Evolutionary conservation across 2,329 filamentous ascomycete species (phyloP).

Genomic region (Claviceps capensis): DNA sequence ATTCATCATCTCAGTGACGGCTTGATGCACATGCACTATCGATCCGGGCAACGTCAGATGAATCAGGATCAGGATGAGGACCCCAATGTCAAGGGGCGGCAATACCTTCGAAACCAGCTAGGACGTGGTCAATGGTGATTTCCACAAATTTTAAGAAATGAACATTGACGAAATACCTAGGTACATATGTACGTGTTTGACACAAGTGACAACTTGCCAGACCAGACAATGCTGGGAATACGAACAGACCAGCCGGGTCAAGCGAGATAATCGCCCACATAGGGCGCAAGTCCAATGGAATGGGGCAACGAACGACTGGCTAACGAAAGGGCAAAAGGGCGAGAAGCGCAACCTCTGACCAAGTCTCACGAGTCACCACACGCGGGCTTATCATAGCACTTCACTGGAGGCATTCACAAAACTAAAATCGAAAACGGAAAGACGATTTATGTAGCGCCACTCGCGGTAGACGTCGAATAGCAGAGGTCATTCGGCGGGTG

Average conservation of each 20-base stretch:
- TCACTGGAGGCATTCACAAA: background rate
- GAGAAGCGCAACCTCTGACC: background rate
- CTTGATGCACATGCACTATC: background rate
- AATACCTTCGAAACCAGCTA: background rate
- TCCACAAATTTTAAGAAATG: background rate
- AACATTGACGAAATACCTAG: background rate
- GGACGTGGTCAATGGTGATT: background rate
- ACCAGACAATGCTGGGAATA: background rate
- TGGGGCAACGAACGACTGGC: background rate
- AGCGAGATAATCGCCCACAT: too few relatives aligned
- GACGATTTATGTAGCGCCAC: background rate
- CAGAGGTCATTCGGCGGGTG: too few relatives aligned
- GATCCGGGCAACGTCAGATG: background rate
- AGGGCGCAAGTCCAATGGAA: too few relatives aligned
- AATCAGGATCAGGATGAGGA: background rate
- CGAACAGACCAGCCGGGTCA: too few relatives aligned
- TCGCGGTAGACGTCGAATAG: too few relatives aligned
- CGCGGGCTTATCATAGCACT: background rate
- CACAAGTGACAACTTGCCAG: background rate
- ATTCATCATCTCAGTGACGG: background rate
- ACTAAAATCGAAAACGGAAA: background rate
- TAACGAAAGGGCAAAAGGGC: background rate
- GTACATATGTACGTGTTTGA: background rate
- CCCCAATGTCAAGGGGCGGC: background rate
- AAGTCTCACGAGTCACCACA: background rate